phyloP scores from a whole-genome alignment of 2,329 filamentous ascomycete species.

The Sordariomycetes sp. region DNA sequence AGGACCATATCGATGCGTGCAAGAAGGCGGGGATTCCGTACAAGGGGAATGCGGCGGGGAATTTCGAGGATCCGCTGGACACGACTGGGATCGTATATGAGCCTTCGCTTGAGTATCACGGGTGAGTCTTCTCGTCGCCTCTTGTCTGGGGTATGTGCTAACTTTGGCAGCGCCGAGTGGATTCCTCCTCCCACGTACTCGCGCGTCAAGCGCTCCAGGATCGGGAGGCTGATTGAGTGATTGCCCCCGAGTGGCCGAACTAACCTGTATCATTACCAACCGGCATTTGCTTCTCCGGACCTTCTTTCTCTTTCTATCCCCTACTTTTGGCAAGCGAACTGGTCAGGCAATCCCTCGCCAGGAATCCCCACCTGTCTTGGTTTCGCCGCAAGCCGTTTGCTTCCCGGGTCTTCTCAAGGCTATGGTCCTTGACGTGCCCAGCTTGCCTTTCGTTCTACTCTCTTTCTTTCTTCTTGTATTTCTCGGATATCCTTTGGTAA shows the following conservation, averaged over 20 bases:
- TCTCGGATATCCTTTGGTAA: not conserved
- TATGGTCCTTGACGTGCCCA: too few species aligned
- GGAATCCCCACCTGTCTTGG: too few species aligned
- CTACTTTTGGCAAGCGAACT: not conserved
- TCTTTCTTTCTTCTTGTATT: not conserved
- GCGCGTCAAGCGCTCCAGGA: not conserved
- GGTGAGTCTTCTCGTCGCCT: slow-evolving; percentile 2
- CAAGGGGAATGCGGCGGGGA: slow-evolving; percentile 55
- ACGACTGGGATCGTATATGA: not conserved
- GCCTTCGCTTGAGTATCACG: not conserved
- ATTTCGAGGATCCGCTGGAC: slow-evolving; percentile 40
- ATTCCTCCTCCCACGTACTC: not conserved
- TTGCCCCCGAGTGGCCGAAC: not conserved
- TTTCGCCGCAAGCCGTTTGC: too few species aligned
- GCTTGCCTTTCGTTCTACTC: too few species aligned
- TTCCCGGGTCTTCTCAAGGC: too few species aligned
- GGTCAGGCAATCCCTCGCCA: not conserved
- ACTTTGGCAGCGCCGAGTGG: not conserved
- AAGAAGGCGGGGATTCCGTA: slow-evolving; percentile 30
- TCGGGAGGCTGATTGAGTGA: not conserved
- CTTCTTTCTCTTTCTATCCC: not conserved
- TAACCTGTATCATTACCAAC: not conserved
- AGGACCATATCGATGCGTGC: slow-evolving; percentile 38
- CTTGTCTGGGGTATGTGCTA: not conserved
- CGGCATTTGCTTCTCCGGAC: not conserved